Base-by-base conservation (phyloP, 1,139 yeast genomes). In the Ashbya aceris region DNA sequence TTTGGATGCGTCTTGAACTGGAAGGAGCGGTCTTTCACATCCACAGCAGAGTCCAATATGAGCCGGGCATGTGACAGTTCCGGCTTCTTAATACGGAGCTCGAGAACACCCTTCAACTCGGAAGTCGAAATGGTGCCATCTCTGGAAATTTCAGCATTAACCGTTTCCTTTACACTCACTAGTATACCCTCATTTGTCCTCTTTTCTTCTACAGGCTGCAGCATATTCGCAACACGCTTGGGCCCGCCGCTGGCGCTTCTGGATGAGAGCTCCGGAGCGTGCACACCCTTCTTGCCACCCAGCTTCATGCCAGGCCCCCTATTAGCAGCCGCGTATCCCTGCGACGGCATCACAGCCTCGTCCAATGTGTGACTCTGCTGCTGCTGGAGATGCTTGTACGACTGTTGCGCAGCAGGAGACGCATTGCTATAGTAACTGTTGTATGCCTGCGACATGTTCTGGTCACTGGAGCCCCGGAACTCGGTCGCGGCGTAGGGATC, bases 1-100 rank as follows among this genome's bases (percentile, higher is more conserved):
- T 89, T 87, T 49, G 98, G 98, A 67, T 91, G 96, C 27, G 97
- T 86, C 64, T 89, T 89, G 70, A 77, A 91, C 60, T 81, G 91
- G 43, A 77, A 72, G 5, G 57, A 39, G 41, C 56, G 57, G 36
- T 60, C 61, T 30, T 55, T 56, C 13, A 55, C 56, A 36, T 55
- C 49, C n/a, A 58, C 49, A 1, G 46, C 38, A 28, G 75, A 76
- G 30, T 69, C 58, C 48, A 89, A 70, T 48, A 77, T 61, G 45
- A 89, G 71, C 59, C 76, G 77, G 45, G 86, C 74, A 50, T 74
- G 74, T 14, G 94, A 77, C 49, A 81, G 70, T 29, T 72, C 74
- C 10, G 82, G 69, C 54, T 86, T 76, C 60, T 83, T 87, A 52
- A 91, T 79, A 63, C 96, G 80, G 60, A 91, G 71, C 65, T 86